phyloP scores from a whole-genome alignment of 768 basidiomycete genomes.

The Fistulinella prunicolor region DNA sequence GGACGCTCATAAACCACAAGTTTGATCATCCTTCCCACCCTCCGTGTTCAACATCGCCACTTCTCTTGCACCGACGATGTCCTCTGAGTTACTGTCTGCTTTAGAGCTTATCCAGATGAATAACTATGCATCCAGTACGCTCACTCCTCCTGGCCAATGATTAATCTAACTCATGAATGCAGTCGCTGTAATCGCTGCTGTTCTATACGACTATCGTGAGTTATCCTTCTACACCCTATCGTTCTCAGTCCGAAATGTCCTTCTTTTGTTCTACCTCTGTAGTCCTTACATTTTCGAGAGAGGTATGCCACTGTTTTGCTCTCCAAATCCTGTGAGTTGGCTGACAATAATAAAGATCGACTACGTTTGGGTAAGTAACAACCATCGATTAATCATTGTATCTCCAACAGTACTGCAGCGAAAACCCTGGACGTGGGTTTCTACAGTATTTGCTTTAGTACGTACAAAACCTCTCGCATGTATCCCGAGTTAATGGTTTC shows the following conservation, averaged over 20 bases:
- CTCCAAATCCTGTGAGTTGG: background rate
- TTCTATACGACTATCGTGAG: background rate
- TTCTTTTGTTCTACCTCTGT: background rate
- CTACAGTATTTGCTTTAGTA: constrained; percentile 14
- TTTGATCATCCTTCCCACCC: too few relatives aligned
- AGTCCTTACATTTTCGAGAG: constrained; percentile 15
- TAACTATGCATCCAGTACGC: background rate
- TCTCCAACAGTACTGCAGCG: background rate
- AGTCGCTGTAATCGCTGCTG: background rate
- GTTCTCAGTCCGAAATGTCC: background rate
- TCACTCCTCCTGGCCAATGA: background rate
- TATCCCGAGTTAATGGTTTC: background rate
- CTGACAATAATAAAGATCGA: constrained; percentile 3
- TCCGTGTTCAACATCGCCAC: too few relatives aligned
- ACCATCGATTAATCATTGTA: background rate
- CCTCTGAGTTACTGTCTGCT: too few relatives aligned
- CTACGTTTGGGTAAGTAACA: background rate
- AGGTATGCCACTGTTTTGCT: background rate
- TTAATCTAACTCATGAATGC: background rate
- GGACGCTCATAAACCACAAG: too few relatives aligned
- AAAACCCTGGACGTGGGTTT: constrained; percentile 15
- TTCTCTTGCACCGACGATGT: too few relatives aligned
- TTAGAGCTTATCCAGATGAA: too few relatives aligned
- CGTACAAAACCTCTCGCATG: background rate
- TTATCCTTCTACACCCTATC: background rate